Conservation (phyloP, 2,329 filamentous ascomycete genomes). For the Cordyceps cicadae region DNA sequence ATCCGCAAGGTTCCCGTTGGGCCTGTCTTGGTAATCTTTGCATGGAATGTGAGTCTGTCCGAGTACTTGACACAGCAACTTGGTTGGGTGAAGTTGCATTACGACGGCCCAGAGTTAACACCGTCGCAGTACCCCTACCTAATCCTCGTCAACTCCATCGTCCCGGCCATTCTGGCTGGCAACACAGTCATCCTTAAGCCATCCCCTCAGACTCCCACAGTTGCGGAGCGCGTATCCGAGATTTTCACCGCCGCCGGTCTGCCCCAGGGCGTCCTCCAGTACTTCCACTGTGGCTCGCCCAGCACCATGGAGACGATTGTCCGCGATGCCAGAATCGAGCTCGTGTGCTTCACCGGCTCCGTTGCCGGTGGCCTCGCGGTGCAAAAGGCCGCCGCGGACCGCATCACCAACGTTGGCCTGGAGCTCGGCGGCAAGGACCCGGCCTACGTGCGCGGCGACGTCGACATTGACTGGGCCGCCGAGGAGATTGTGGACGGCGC, state of each 20-base stretch:
- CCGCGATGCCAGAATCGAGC: constrained; percentile 64
- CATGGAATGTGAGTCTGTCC: constrained; percentile 73
- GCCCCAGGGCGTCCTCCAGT: constrained; percentile 76
- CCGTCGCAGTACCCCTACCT: constrained; percentile 76
- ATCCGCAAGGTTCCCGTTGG: constrained; percentile 84
- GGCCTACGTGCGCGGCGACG: constrained; percentile 78
- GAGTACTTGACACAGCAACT: neutral
- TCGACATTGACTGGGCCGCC: constrained; percentile 83
- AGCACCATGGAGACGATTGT: constrained; percentile 70
- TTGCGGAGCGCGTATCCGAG: constrained; percentile 73
- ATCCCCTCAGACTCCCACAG: constrained; percentile 87
- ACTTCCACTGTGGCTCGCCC: constrained; percentile 81
- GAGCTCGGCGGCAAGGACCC: constrained; percentile 95
- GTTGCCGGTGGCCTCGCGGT: constrained; percentile 81
- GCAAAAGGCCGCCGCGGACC: constrained; percentile 74
- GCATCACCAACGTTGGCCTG: constrained; percentile 76
- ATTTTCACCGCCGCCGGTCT: constrained; percentile 75
- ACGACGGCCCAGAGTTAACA: neutral
- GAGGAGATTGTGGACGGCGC: constrained; percentile 92
- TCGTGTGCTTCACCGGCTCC: constrained; percentile 90
- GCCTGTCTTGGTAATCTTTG: constrained; percentile 80
- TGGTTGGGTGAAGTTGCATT: constrained; percentile 11
- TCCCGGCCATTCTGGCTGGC: constrained; percentile 83
- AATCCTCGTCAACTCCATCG: constrained; percentile 83
- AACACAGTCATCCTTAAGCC: constrained; percentile 93